Conservation (phyloP, 768 basidiomycete species). For the Mycena polygramma region DNA sequence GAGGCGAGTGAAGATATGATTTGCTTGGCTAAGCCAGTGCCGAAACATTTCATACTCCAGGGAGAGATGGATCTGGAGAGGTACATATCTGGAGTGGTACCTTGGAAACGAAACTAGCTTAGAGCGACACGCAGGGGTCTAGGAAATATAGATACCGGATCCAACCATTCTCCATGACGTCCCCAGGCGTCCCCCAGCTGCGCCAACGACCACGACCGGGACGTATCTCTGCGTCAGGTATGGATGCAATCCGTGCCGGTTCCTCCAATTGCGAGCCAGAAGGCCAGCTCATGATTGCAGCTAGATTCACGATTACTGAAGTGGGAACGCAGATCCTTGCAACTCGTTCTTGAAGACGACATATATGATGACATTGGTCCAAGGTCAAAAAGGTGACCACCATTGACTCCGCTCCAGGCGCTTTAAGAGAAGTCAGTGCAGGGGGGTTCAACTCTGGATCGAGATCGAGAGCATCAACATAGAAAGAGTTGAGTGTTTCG, state of each 20-base stretch:
- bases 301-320: background rate
- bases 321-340: background rate
- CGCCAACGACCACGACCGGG: no score
- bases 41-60: no score
- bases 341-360: background rate
- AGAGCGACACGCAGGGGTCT: no score
- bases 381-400: background rate
- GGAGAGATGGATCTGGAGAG: no score
- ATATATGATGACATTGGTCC: slow-evolving; percentile 1
- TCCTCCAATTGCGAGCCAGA: no score
- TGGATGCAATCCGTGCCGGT: no score
- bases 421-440: background rate
- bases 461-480: no score
- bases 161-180: background rate
- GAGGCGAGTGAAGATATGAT: background rate
- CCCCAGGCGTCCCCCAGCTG: no score
- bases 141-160: background rate
- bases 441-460: no score
- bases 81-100: no score
- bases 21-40: slow-evolving; percentile 1
- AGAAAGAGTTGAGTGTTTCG: no score
- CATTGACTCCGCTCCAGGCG: background rate
- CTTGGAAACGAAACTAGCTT: background rate
- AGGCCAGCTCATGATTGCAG: background rate
- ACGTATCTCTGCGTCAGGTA: no score